Conservation (phyloP, 169 alveolate species). For the Plasmodium berghei region DNA sequence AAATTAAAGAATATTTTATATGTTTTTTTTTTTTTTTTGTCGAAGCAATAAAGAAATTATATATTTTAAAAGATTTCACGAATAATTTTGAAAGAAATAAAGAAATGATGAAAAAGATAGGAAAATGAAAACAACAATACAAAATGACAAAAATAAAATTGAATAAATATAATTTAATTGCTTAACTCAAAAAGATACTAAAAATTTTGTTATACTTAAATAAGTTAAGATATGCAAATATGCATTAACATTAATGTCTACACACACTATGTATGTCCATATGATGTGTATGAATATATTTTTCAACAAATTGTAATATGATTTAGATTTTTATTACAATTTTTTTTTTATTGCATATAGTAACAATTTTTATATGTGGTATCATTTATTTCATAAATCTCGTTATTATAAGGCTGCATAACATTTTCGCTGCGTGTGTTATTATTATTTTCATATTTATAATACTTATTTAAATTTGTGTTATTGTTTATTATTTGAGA, state of each 20-base stretch:
- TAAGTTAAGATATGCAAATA: too few species aligned
- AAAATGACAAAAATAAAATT: not conserved
- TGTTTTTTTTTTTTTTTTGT: not conserved
- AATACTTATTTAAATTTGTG: constrained; percentile 30
- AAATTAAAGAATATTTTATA: constrained; percentile 46
- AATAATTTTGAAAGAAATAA: constrained; percentile 22
- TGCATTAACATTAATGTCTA: too few species aligned
- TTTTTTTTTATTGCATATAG: constrained; percentile 11
- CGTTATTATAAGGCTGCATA: constrained; percentile 40
- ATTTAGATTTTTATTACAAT: too few species aligned
- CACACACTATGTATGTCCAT: too few species aligned
- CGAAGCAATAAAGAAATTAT: constrained; percentile 20
- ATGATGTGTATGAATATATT: too few species aligned
- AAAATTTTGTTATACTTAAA: too few species aligned
- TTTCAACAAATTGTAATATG: too few species aligned
- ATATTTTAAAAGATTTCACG: constrained; percentile 44
- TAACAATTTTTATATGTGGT: constrained; percentile 57
- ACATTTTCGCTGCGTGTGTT: constrained; percentile 26
- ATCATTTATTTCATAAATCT: constrained; percentile 30
- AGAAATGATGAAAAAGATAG: constrained; percentile 16
- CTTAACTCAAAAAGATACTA: too few species aligned
- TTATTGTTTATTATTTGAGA: constrained; percentile 3
- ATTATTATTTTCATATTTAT: constrained; percentile 7
- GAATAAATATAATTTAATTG: not conserved
- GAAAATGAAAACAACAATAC: not conserved